Base-by-base conservation (phyloP, 176 grass and related monocot genomes). In the Oryza rufipogon region DNA sequence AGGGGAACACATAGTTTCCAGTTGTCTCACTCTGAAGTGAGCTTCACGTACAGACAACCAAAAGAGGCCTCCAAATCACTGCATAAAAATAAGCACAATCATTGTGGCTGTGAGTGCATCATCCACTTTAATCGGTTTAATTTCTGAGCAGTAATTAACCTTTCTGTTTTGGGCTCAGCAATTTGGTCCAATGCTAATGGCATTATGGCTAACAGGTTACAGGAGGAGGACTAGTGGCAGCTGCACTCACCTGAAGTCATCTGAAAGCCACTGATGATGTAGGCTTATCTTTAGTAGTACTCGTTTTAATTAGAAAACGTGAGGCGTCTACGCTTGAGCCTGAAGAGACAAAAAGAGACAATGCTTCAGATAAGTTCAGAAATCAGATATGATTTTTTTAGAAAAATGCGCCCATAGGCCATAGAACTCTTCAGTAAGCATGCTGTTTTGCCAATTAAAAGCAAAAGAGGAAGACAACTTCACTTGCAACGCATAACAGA, bases 91-190 rank as follows among this genome's bases (percentile, higher is more conserved):
- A 86, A 56, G 68, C 41, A 61, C 11, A 78, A 78, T 80, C 76
- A 91, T 87, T 76, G 70, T 12, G 64, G 26, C 1, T 28, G 76
- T 86, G 69, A 92, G 80, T 81, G 87, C 76, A 84, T 76, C 75
- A 89, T 44, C 87, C 83, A 89, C 80, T 79, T 83, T 17, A 52
- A 52, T 52, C 16, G 49, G 69, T 51, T 54, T 65, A 44, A 44
- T 44, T 44, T 52, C 49, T 71, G 12, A 66, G 69, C 64, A 44
- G 65, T 84, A 80, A 8, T 41, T 41, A 41, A 91, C 80, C 71
- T 71, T 71, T 83, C 9, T 66, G 84, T 36, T 83, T 89, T 79
- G 83, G 88, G 16, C 23, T 66, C 67, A 74, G 20, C 16, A 77
- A 38, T 20, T 20, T 54, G 80, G 80, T 30, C 74, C 17, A 68